Conservation (phyloP, 768 basidiomycete species). For the Panaeolus cyanescens region DNA sequence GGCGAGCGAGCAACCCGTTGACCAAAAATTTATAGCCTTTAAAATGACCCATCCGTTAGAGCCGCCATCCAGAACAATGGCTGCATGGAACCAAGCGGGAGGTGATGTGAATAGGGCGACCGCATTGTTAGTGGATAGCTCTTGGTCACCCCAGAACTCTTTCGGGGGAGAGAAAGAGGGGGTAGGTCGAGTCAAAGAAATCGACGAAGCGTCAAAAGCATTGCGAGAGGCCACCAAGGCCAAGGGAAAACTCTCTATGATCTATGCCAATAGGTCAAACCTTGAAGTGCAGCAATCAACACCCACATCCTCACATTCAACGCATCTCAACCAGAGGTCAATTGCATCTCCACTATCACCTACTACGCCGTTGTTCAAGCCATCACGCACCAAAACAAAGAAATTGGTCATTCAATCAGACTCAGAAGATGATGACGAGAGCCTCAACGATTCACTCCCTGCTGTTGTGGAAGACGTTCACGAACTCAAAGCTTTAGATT, state of each 20-base stretch:
- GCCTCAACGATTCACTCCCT: constrained; percentile 35
- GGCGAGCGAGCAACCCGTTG: constrained; percentile 29
- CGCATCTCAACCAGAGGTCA: constrained; percentile 37
- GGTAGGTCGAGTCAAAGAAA: constrained; percentile 66
- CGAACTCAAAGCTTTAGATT: constrained; percentile 58
- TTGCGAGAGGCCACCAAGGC: constrained; percentile 66
- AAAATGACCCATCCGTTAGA: constrained; percentile 62
- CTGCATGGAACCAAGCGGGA: constrained; percentile 69
- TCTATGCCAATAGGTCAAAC: constrained; percentile 68
- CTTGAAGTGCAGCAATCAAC: constrained; percentile 41
- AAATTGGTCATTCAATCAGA: constrained; percentile 70
- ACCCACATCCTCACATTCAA: constrained; percentile 42
- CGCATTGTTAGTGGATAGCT: constrained; percentile 54
- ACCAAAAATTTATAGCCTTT: constrained; percentile 57
- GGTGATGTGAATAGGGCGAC: constrained; percentile 65
- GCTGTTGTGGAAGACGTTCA: constrained; percentile 35
- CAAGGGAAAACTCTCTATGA: constrained; percentile 81
- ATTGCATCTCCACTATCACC: constrained; percentile 35
- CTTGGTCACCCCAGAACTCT: constrained; percentile 46
- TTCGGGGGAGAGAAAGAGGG: constrained; percentile 31
- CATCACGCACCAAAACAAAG: constrained; percentile 55
- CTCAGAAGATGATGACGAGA: constrained; percentile 57
- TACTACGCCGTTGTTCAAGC: constrained; percentile 39
- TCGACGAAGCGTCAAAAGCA: constrained; percentile 74
- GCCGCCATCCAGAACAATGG: constrained; percentile 44